phyloP scores from a whole-genome alignment of 345 rosid species.

The Citrus medica region DNA sequence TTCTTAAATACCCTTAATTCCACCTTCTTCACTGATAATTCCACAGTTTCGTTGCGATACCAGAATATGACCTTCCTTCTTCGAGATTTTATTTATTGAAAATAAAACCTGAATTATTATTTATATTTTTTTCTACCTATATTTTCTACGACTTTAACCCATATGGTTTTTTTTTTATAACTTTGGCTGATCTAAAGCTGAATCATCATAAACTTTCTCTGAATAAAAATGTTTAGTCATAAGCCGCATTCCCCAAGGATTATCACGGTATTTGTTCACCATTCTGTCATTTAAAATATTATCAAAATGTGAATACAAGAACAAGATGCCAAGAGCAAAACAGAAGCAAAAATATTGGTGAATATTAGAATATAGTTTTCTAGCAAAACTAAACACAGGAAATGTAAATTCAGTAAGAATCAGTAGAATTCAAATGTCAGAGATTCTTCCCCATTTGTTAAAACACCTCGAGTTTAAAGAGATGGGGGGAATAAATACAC shows the following conservation, averaged over 20 bases:
- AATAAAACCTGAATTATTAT: too few species aligned
- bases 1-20: too few species aligned
- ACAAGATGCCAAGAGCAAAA: background rate
- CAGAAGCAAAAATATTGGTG: background rate
- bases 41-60: too few species aligned
- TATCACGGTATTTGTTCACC: slow-evolving; percentile 44
- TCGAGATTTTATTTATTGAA: too few species aligned
- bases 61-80: too few species aligned
- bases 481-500: background rate
- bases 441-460: background rate
- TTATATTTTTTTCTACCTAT: too few species aligned
- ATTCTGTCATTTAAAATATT: slow-evolving; percentile 41
- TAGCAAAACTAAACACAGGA: background rate
- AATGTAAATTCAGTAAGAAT: background rate
- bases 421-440: background rate
- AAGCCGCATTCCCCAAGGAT: slow-evolving; percentile 48
- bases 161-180: slow-evolving; percentile 2
- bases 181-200: slow-evolving; percentile 45
- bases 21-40: too few species aligned
- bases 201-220: slow-evolving; percentile 73
- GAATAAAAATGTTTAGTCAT: slow-evolving; percentile 65
- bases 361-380: background rate
- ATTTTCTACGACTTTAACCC: too few species aligned
- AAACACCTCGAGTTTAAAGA: background rate
- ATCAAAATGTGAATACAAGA: slow-evolving; percentile 7